These are phyloP conservation scores for Suillus weaverae DNA, from an alignment of 768 basidiomycete genomes.

Conservation along the genomic window DNA sequence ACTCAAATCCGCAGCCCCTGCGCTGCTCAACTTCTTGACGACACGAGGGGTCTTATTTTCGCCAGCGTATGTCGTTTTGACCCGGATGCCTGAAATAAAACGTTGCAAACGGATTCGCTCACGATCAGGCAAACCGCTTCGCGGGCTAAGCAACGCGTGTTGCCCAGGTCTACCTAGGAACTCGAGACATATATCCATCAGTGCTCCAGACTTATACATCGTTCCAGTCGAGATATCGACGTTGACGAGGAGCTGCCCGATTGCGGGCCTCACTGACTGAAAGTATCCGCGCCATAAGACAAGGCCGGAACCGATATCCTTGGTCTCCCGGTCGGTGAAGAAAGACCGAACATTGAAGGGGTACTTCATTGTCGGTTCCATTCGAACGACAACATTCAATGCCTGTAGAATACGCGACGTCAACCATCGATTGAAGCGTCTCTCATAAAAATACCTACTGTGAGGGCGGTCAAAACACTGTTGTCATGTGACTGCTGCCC, in stretches of 20 bases:
- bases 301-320: slow-evolving; percentile 59
- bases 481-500: slow-evolving; percentile 72
- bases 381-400: slow-evolving; percentile 72
- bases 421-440: slow-evolving; percentile 1
- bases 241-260: slow-evolving; percentile 66
- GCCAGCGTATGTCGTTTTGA: slow-evolving; percentile 44
- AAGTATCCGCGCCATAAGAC: slow-evolving; percentile 81
- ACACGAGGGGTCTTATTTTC: slow-evolving; percentile 51
- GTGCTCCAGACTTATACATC: slow-evolving; percentile 67
- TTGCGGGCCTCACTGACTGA: slow-evolving; percentile 71
- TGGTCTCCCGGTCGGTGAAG: slow-evolving; percentile 58
- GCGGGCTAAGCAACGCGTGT: slow-evolving; percentile 40
- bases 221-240: slow-evolving; percentile 77
- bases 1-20: slow-evolving; percentile 51
- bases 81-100: slow-evolving; percentile 53
- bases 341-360: slow-evolving; percentile 78
- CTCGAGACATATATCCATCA: slow-evolving; percentile 59
- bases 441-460: slow-evolving; percentile 36
- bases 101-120: slow-evolving; percentile 53
- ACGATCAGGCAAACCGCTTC: slow-evolving; percentile 46
- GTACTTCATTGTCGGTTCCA: slow-evolving; percentile 66
- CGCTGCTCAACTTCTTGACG: slow-evolving; percentile 56
- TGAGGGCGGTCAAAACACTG: slow-evolving; percentile 64
- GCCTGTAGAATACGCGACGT: slow-evolving; percentile 42
- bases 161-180: slow-evolving; percentile 41